Evolutionary conservation across 2,329 filamentous ascomycete species (phyloP), one percentile per base, ranked within the genome.

Genomic region (Exserohilum turcica): DNA sequence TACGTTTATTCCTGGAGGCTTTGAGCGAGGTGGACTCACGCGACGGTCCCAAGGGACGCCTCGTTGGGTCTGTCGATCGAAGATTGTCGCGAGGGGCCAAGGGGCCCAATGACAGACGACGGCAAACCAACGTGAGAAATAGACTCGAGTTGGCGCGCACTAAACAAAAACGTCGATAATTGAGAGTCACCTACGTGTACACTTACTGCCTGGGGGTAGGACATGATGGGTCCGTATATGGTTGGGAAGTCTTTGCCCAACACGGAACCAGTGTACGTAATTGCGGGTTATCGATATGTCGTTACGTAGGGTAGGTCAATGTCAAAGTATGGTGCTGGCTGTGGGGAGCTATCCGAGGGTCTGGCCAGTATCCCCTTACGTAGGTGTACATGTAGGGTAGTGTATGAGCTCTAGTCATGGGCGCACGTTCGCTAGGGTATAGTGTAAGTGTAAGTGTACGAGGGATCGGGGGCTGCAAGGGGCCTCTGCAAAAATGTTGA

Each of bases 101-200:
- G 39, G 31, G 38, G 27, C 39, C 49, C 49, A 49, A 42, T 54
- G 13, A 39, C 45, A 18, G 21, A 35, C 21, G 40, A 33, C 39
- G 50, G 43, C 52, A 21, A 29, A 42, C 33, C 37, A 29, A 10
- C 29, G 5, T 43, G 12, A 13, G 15, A 27, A 29, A 51, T 51
- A 44, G 48, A 60, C 50, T 38, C 40, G 44, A 50, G 42, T 40
- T 48, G 35, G 48, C 48, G 59, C 54, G 40, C 48, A 48, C 59
- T 61, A 56, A 43, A 48, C 42, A 56, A 51, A 54, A 59, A 48
- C 36, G 52, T 57, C 59, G 51, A 52, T 10, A 21, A 24, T 18
- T 27, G 32, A n/a, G n/a, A n/a, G n/a, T n/a, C n/a, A n/a, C n/a
- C n/a, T n/a, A n/a, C n/a, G n/a, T n/a, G n/a, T n/a, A n/a, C n/a